Evolutionary conservation across 345 rosid genomes (phyloP), one percentile per base, ranked within the genome.

Genomic region (Rubroshorea leprosula): DNA sequence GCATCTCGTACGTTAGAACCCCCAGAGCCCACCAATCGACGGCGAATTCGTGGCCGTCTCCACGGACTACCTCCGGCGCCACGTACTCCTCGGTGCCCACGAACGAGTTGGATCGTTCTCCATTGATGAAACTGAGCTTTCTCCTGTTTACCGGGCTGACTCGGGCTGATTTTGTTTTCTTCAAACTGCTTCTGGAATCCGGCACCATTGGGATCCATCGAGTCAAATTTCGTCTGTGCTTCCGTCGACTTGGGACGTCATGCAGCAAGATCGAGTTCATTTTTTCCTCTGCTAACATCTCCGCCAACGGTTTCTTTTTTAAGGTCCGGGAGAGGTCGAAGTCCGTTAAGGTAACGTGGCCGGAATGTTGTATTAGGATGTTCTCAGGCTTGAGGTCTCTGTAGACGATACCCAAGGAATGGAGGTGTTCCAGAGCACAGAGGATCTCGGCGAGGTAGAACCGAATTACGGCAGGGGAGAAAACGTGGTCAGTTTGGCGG

Each of bases 21-120:
- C 98, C 98, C 1, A 92, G 75, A 13, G 98, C 90, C 98, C 98
- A 92, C 96, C 96, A 92, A 60, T 92, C 98, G 6, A 92, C 98
- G 51, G 93, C 79, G 78, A 92, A 89, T 62, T 86, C 93, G 74
- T 92, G 98, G 5, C 95, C 98, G 0, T 82, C 87, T 0, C 96
- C 93, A 11, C 80, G 74, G 20, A 92, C 83, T 2, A 92, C 83
- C 74, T 92, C 98, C 54, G 96, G 98, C 14, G 98, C 78, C 0
- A 89, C 87, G 76, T 92, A 92, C 51, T 92, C 98, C 63, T 92
- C 92, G 5, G 96, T 92, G 6, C 98, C 98, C 14, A 92, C 95
- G 45, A 92, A 92, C 24, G 98, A 92, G 58, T 83, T 75, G 1
- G 90, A 84, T 10, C 93, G 77, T 26, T 84, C 92, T 9, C 83